Evolutionary conservation across 441 rosid genomes (phyloP).

Genomic region (Aquilaria agallochum): DNA sequence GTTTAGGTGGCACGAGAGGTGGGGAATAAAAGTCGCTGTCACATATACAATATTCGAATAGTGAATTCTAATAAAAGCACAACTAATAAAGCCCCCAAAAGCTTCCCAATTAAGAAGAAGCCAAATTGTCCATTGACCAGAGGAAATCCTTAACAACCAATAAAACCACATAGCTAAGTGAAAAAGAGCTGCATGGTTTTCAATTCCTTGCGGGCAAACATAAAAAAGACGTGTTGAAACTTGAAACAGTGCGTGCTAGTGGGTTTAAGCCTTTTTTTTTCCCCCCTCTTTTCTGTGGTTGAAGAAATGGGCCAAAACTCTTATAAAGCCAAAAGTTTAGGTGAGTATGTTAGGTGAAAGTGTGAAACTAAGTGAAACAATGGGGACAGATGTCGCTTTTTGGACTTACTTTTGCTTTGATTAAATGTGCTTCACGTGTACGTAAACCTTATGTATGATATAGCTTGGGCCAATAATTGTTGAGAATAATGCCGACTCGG

Average conservation of each 20-base stretch:
- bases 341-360: constrained; percentile 32
- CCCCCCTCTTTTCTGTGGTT: neutral
- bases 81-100: constrained; percentile 1
- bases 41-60: neutral
- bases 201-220: constrained; percentile 26
- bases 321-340: constrained; percentile 27
- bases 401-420: constrained; percentile 17
- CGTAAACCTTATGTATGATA: no score
- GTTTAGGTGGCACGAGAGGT: no score
- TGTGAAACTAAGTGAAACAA: constrained; percentile 5
- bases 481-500: no score
- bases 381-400: constrained; percentile 25
- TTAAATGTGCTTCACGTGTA: constrained; percentile 12
- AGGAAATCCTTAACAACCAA: neutral
- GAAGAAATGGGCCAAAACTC: constrained; percentile 9
- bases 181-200: constrained; percentile 8
- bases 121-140: neutral
- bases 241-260: constrained; percentile 7
- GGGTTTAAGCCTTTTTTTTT: constrained; percentile 3
- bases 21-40: no score
- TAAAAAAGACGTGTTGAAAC: constrained; percentile 5
- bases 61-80: neutral
- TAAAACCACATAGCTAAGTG: neutral
- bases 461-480: no score
- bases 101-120: neutral